phyloP scores from a whole-genome alignment of 352 stramenopile genomes.

The Globisporangium cylindrosporum region DNA sequence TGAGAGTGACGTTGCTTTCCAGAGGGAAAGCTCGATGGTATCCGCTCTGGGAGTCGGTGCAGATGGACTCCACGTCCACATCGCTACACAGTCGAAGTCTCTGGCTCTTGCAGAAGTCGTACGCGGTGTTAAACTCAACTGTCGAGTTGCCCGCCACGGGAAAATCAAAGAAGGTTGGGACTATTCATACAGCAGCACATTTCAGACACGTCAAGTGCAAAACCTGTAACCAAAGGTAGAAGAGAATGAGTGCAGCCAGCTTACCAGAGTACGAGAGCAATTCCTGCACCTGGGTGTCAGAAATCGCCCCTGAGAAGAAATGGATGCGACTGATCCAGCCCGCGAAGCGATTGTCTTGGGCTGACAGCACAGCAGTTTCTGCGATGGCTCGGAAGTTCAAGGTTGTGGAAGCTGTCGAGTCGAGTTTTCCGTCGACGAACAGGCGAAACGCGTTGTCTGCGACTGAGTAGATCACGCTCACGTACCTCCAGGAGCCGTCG shows the following conservation, averaged over 20 bases:
- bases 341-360: conserved; percentile 18
- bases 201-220: background rate
- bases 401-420: background rate
- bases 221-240: no score
- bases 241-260: background rate
- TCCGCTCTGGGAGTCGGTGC: conserved; percentile 4
- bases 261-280: conserved; percentile 44
- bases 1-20: conserved; percentile 1
- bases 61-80: conserved; percentile 40
- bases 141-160: background rate
- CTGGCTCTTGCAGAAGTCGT: conserved; percentile 23
- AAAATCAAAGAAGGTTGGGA: background rate
- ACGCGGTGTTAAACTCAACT: conserved; percentile 7
- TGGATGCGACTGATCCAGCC: conserved; percentile 52
- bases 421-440: conserved; percentile 5
- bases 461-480: conserved; percentile 2
- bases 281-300: conserved; percentile 30
- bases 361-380: conserved; percentile 24
- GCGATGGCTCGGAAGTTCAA: conserved; percentile 9
- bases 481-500: conserved; percentile 8
- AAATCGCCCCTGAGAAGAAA: conserved; percentile 38
- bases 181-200: background rate
- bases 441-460: background rate
- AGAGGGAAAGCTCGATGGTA: conserved; percentile 1
- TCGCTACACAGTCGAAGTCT: conserved; percentile 36